Percentiles rank a stretch among this genome's conserved stretches.
phyloP scores from a whole-genome alignment of 2,329 filamentous ascomycete genomes.

The Trichoderma polysporum region DNA sequence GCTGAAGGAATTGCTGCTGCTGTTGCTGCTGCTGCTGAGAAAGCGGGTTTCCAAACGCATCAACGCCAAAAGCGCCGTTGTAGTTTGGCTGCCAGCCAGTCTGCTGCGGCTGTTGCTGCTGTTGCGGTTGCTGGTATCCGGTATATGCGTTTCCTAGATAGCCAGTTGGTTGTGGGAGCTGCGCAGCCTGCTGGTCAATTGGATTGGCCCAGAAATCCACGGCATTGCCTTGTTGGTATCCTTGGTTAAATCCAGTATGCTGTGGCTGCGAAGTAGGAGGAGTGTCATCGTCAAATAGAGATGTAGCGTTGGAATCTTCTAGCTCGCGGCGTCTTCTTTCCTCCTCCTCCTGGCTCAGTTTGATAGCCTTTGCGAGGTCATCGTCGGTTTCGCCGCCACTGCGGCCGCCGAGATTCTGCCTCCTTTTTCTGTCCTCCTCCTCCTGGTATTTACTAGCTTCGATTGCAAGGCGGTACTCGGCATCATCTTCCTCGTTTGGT shows the following conservation, averaged over 20 bases:
- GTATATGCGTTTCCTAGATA: slow-evolving; percentile 59
- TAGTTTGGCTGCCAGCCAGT: slow-evolving; percentile 60
- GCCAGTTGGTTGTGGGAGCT: slow-evolving; percentile 69
- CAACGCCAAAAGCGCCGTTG: slow-evolving; percentile 60
- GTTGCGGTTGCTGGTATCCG: slow-evolving; percentile 47
- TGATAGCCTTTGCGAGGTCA: slow-evolving; percentile 91
- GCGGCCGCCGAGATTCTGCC: slow-evolving; percentile 58
- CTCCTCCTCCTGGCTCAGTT: slow-evolving; percentile 91
- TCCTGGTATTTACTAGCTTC: slow-evolving; percentile 95
- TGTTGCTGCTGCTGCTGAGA: slow-evolving; percentile 42
- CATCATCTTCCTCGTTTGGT: slow-evolving; percentile 74
- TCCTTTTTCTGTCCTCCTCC: slow-evolving; percentile 80
- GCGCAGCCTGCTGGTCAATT: slow-evolving; percentile 62
- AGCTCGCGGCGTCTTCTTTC: slow-evolving; percentile 83
- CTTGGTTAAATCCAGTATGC: slow-evolving; percentile 89
- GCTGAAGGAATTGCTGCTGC: slow-evolving; percentile 38
- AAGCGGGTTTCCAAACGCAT: slow-evolving; percentile 6
- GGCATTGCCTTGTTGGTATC: slow-evolving; percentile 93
- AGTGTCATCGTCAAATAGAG: slow-evolving; percentile 83
- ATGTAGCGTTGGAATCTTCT: slow-evolving; percentile 79
- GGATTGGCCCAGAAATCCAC: slow-evolving; percentile 98
- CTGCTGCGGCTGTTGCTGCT: slow-evolving; percentile 41
- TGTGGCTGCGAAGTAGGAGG: slow-evolving; percentile 64
- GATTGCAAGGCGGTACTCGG: slow-evolving; percentile 85
- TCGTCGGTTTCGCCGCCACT: slow-evolving; percentile 67